phyloP scores from a whole-genome alignment of 495 filamentous ascomycete species.

The Letharia lupina region DNA sequence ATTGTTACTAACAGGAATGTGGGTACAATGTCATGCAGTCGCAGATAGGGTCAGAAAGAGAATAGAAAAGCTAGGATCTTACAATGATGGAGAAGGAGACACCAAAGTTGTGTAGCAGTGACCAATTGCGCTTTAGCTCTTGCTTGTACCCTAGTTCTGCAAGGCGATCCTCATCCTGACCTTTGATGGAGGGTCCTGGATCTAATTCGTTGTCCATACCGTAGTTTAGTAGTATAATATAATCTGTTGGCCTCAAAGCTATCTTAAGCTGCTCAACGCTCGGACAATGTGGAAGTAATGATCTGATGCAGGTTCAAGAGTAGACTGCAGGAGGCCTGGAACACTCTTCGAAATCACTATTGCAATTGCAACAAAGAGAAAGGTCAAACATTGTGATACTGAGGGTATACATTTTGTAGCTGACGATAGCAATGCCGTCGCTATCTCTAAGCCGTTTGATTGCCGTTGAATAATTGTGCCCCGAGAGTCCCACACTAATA shows the following conservation, averaged over 20 bases:
- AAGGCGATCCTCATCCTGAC: constrained; percentile 43
- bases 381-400: not conserved
- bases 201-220: not conserved
- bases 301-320: not conserved
- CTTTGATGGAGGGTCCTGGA: constrained; percentile 9
- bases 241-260: not conserved
- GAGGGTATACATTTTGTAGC: not conserved
- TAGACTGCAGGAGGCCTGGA: not conserved
- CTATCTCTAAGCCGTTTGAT: not conserved
- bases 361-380: not conserved
- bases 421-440: not conserved
- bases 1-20: not conserved
- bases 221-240: not conserved
- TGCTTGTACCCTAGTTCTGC: constrained; percentile 57
- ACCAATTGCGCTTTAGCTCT: constrained; percentile 53
- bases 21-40: not conserved
- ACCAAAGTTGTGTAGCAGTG: constrained; percentile 54
- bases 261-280: not conserved
- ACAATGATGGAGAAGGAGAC: constrained; percentile 61
- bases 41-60: not conserved
- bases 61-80: constrained; percentile 23
- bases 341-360: too few species aligned
- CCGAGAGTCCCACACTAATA: not conserved
- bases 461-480: too few species aligned
- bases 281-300: not conserved